Base-by-base conservation (phyloP, 2,329 filamentous ascomycete genomes). In the Penicillium vulpinum region DNA sequence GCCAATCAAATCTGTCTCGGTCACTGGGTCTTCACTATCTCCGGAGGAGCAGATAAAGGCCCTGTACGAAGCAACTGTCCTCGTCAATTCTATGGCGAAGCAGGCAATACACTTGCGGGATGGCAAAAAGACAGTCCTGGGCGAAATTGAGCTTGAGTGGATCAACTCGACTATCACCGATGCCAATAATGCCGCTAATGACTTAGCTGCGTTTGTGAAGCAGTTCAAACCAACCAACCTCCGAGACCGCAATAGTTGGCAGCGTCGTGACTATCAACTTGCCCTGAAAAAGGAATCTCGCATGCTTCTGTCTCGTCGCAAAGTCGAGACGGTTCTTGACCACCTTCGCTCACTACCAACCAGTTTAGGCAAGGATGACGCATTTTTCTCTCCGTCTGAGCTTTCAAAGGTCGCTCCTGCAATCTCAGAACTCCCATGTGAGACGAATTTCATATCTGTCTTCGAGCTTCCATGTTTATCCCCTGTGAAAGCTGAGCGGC, bases 151-250 rank as follows among this genome's bases (percentile, higher is more conserved):
- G 24, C 50, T 39, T 7, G 56, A 59, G 13, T 70, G 68, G 69
- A 63, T 71, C 21, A 57, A 64, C 18, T 56, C 60, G 2, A 67
- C 61, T 9, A 63, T 74, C 33, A 59, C 62, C 33, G 74, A 71
- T 40, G 66, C 71, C 33, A 70, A 73, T 39, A 73, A 73, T 46
- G 70, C 72, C 40, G 62, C 63, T 31, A 65, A 69, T 51, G 64
- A 73, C 50, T 67, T 77, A 22, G 56, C 58, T 3, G 29, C 60
- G 1, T 59, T 70, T 2, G 43, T 70, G 5, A 61, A 68, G 21
- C 49, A 46, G 4, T 57, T 61, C 29, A 51, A 22, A 62, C 62
- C 38, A 54, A 60, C 64, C 0, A 60, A 48, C 8, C 38, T 58
- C 6, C 50, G 55, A 33, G 62, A 50, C 11, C 62, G 60, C 24